Evolutionary conservation across 2,329 filamentous ascomycete species (phyloP), one percentile per base, ranked within the genome.

Genomic region (Alternaria sp.): DNA sequence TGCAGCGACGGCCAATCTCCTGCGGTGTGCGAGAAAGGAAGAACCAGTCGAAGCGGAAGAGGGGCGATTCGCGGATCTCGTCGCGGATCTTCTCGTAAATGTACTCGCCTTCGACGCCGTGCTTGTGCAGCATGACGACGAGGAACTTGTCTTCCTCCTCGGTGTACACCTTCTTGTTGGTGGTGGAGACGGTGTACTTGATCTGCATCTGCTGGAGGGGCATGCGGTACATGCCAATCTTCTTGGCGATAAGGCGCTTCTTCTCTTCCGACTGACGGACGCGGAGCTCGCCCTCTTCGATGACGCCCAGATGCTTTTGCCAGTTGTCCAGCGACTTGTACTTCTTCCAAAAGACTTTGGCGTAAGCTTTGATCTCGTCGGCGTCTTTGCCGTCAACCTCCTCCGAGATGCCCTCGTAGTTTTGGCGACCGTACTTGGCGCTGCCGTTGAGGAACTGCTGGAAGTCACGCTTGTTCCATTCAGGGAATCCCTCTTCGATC

Each of bases 1-100:
- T 96, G 83, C 96, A 98, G 56, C 96, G 89, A 72, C 96, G 90
- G 65, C 93, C 92, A 72, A 99, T 91, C 81, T 99, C 96, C 54
- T 94, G 90, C 0, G 96, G 93, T 5, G 95, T 99, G 49, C 96
- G 89, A 79, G 93, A 97, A 44, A 99, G 87, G 85, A 99, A 97
- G 84, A 99, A 99, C 96, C 96, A 99, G 79, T 99, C 96, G 75
- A 99, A 99, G 43, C 96, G 90, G 87, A 99, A 99, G 4, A 99
- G 85, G 10, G 96, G 94, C 60, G 91, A 95, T 69, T 97, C 94
- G 33, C 94, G 91, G 69, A 99, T 97, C 78, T 98, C 96, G 69
- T 98, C 95, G n/a, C 96, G 91, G 76, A 99, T 97, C 79, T 90
- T 90, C 73, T 99, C 96, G 79, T 96, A 96, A 66, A 99, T 87